Evolutionary conservation across 306 rosid species (phyloP).

Genomic region (Malus orientalis): DNA sequence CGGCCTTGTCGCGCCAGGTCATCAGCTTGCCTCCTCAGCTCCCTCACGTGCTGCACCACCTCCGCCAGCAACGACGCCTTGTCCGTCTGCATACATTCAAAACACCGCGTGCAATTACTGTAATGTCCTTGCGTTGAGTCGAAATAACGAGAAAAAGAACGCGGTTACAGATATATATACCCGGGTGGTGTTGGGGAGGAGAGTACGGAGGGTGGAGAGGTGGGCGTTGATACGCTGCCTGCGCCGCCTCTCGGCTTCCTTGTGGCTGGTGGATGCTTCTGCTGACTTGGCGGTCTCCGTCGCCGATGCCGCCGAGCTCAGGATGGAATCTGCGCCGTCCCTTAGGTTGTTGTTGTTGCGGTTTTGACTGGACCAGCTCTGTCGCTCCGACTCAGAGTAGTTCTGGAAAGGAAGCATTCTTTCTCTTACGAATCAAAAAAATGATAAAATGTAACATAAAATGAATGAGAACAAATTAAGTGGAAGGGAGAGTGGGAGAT

Average conservation of each 20-base stretch:
- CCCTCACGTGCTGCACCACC: constrained; percentile 69
- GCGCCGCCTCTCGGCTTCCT: constrained; percentile 92
- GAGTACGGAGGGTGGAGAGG: constrained; percentile 74
- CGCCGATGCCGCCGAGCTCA: constrained; percentile 23
- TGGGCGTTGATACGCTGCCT: constrained; percentile 86
- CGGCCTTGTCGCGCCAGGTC: constrained; percentile 33
- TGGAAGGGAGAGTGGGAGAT: neutral
- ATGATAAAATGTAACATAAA: neutral
- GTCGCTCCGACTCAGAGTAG: constrained; percentile 23
- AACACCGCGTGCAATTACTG: constrained; percentile 9
- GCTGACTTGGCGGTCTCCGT: constrained; percentile 37
- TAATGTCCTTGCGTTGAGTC: neutral
- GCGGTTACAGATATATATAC: constrained; percentile 7
- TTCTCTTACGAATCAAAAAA: neutral
- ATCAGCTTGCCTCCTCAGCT: constrained; percentile 41
- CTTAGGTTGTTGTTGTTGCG: constrained; percentile 11
- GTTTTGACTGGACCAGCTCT: constrained; percentile 5
- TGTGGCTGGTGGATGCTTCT: constrained; percentile 69
- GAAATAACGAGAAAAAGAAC: neutral
- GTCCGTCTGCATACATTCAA: constrained; percentile 40
- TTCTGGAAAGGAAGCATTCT: constrained; percentile 1
- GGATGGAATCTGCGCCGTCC: constrained; percentile 29
- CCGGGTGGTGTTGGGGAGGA: constrained; percentile 66
- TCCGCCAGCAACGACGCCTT: constrained; percentile 84
- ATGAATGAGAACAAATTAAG: neutral